These are phyloP conservation scores for Colletotrichum graminicola DNA, from an alignment of 2,329 filamentous ascomycete species.

Conservation along the genomic window DNA sequence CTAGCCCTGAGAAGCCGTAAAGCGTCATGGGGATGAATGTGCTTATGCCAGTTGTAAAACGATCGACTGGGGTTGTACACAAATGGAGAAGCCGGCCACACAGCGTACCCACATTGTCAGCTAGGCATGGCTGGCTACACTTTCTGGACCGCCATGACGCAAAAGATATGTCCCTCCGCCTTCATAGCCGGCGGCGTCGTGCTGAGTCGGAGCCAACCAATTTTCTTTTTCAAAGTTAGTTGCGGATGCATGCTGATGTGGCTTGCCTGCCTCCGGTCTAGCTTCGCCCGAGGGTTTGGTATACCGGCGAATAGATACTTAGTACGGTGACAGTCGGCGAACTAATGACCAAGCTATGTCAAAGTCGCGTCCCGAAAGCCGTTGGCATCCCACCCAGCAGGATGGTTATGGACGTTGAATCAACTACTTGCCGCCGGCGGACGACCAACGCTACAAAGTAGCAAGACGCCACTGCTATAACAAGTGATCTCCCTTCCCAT, in stretches of 20 bases:
- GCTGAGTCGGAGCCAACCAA: constrained; percentile 5
- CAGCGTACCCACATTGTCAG: neutral
- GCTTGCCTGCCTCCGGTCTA: constrained; percentile 8
- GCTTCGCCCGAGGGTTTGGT: constrained; percentile 33
- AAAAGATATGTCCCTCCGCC: constrained; percentile 21
- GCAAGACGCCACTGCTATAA: neutral
- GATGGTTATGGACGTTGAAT: constrained; percentile 15
- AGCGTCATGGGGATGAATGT: constrained; percentile 1
- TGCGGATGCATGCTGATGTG: constrained; percentile 6
- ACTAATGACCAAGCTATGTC: constrained; percentile 8
- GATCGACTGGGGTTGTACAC: neutral
- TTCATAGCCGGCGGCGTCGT: constrained; percentile 5
- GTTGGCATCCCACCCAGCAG: constrained; percentile 17
- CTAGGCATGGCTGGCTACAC: neutral
- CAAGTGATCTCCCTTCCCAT: neutral
- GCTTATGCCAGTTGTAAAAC: neutral
- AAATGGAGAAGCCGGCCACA: neutral
- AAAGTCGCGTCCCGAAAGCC: constrained; percentile 14
- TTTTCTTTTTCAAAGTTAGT: constrained; percentile 12
- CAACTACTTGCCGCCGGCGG: constrained; percentile 3
- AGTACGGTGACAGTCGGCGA: constrained; percentile 16
- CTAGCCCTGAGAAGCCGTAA: neutral
- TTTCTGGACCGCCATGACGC: neutral
- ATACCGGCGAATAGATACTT: constrained; percentile 28
- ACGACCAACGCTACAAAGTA: constrained; percentile 8